phyloP scores from a whole-genome alignment of 495 filamentous ascomycete species.

The Podospora sp. region DNA sequence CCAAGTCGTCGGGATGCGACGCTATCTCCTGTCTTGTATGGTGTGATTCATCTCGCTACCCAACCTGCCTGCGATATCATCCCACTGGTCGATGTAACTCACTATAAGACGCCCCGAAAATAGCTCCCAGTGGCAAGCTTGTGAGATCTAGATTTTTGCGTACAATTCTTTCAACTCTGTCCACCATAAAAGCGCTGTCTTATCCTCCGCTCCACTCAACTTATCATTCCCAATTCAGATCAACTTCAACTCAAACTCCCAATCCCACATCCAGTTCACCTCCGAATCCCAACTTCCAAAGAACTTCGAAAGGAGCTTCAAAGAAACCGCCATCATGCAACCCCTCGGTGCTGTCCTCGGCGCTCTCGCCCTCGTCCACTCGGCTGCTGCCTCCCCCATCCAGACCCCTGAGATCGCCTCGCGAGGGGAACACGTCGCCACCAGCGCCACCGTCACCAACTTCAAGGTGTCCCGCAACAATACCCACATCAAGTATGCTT shows the following conservation, averaged over 20 bases:
- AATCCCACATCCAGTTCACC: not conserved
- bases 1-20: not conserved
- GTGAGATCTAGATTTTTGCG: not conserved
- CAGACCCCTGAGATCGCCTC: not conserved
- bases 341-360: constrained; percentile 3
- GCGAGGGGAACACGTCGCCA: not conserved
- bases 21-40: not conserved
- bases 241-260: too few species aligned
- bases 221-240: too few species aligned
- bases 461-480: not conserved
- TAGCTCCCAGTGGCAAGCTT: not conserved
- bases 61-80: not conserved
- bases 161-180: too few species aligned
- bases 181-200: too few species aligned
- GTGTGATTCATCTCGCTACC: constrained; percentile 1
- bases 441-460: not conserved
- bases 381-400: constrained; percentile 7
- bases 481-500: constrained; percentile 2
- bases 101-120: not conserved
- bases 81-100: not conserved
- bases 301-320: too few species aligned
- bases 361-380: constrained; percentile 31
- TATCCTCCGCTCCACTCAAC: too few species aligned
- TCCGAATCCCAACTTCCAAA: not conserved
- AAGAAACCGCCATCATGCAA: not conserved